Evolutionary conservation across 768 basidiomycete species (phyloP).

Genomic region (Tylopilus vinaceipallidus): DNA sequence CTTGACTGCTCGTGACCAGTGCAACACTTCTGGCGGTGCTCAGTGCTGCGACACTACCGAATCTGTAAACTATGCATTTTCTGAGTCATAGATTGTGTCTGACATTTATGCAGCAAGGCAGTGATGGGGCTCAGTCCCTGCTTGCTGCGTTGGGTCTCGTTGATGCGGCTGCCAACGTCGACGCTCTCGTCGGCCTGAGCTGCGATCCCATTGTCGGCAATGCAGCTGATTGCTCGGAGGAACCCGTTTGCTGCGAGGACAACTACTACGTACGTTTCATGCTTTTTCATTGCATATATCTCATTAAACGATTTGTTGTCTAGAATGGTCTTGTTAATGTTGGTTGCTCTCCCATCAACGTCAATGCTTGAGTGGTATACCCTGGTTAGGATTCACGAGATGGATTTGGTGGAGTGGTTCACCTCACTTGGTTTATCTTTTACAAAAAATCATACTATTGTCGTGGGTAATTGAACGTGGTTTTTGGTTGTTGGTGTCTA

Average conservation of each 20-base stretch:
- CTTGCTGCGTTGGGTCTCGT: too few relatives aligned
- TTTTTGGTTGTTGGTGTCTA: too few relatives aligned
- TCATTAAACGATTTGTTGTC: too few relatives aligned
- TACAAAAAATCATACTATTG: too few relatives aligned
- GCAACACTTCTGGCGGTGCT: slow-evolving; percentile 1
- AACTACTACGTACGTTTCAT: not conserved
- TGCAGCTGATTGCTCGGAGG: not conserved
- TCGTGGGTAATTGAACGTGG: too few relatives aligned
- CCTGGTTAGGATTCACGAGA: too few relatives aligned
- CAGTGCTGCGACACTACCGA: slow-evolving; percentile 10
- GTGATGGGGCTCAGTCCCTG: not conserved
- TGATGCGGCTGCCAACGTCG: not conserved
- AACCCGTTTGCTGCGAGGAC: not conserved
- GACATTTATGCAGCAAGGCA: not conserved
- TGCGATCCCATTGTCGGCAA: not conserved
- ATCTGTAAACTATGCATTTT: not conserved
- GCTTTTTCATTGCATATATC: too few relatives aligned
- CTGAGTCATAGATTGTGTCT: not conserved
- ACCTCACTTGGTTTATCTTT: not conserved
- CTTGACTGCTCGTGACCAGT: not conserved
- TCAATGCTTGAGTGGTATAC: not conserved
- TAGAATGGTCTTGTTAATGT: not conserved
- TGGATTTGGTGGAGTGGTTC: not conserved
- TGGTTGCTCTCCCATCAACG: not conserved
- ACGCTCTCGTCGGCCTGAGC: not conserved